These are phyloP conservation scores for Trichophaea hybrida DNA, from an alignment of 2,329 filamentous ascomycete genomes.

Conservation along the genomic window DNA sequence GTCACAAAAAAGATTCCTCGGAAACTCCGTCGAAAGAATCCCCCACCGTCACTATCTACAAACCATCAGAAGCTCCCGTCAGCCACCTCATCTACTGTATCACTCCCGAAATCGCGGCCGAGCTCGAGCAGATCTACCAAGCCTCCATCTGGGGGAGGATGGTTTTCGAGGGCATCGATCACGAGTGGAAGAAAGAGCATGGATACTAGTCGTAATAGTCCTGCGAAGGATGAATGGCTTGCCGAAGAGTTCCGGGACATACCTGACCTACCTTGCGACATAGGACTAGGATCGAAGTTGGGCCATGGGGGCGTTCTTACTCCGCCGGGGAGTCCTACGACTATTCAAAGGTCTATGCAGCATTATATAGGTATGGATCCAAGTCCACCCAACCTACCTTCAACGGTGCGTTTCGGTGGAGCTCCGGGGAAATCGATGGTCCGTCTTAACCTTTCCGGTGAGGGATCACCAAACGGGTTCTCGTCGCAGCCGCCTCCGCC, in stretches of 20 bases:
- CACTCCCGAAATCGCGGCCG: conserved; percentile 15
- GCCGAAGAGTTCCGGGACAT: neutral
- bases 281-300: neutral
- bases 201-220: neutral
- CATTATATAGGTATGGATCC: neutral
- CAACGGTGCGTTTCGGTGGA: too few species aligned
- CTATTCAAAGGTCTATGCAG: neutral
- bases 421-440: too few species aligned
- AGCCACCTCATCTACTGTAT: conserved; percentile 18
- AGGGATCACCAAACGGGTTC: too few species aligned
- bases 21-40: conserved; percentile 21
- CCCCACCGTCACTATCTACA: conserved; percentile 15
- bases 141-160: neutral
- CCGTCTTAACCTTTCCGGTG: too few species aligned
- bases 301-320: neutral
- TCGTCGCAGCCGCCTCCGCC: neutral
- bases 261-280: neutral
- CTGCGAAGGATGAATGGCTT: neutral
- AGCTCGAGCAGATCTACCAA: conserved; percentile 9
- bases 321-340: neutral
- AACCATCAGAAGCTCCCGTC: conserved; percentile 20
- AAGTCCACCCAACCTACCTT: too few species aligned
- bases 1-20: conserved; percentile 11
- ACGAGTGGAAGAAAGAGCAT: neutral
- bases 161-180: neutral